phyloP scores from a whole-genome alignment of 2,329 filamentous ascomycete species.

The Metarhizium humberi region DNA sequence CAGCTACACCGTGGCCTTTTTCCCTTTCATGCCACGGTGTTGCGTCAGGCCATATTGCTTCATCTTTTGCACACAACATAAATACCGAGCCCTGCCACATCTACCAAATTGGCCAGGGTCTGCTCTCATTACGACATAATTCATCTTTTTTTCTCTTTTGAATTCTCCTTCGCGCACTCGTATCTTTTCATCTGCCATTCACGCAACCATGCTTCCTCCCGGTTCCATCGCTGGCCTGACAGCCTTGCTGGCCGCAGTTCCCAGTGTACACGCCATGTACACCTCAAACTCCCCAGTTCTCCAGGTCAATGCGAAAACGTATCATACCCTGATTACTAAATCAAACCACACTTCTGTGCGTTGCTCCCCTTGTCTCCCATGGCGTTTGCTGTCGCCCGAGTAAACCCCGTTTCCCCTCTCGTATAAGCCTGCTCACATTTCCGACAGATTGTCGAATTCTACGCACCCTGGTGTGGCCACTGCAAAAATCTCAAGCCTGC shows the following conservation, averaged over 20 bases:
- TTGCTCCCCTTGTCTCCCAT: slow-evolving; percentile 2
- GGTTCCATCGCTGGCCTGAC: slow-evolving; percentile 33
- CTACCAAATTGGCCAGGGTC: background rate
- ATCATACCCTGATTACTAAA: slow-evolving; percentile 72
- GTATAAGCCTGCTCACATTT: background rate
- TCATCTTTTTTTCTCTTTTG: background rate
- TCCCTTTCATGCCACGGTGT: slow-evolving; percentile 4
- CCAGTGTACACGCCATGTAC: slow-evolving; percentile 66
- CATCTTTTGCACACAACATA: too few relatives aligned
- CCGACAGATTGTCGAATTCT: slow-evolving; percentile 66
- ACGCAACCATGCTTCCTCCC: slow-evolving; percentile 40
- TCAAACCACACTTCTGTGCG: slow-evolving; percentile 88
- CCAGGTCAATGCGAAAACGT: slow-evolving; percentile 69
- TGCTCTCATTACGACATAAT: background rate
- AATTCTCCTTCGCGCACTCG: background rate
- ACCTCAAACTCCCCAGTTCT: slow-evolving; percentile 79
- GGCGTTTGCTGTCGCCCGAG: background rate
- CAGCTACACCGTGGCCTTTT: slow-evolving; percentile 22
- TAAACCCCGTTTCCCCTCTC: background rate
- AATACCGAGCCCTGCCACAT: background rate
- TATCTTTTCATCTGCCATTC: background rate
- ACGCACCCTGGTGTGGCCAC: slow-evolving; percentile 95
- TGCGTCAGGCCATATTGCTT: slow-evolving; percentile 1
- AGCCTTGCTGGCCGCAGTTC: slow-evolving; percentile 56
- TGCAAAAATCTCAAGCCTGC: slow-evolving; percentile 93